Percentiles rank a stretch among this genome's conserved stretches.
Conservation (phyloP, 495 filamentous ascomycete species). For the Penicillium paxilli region DNA sequence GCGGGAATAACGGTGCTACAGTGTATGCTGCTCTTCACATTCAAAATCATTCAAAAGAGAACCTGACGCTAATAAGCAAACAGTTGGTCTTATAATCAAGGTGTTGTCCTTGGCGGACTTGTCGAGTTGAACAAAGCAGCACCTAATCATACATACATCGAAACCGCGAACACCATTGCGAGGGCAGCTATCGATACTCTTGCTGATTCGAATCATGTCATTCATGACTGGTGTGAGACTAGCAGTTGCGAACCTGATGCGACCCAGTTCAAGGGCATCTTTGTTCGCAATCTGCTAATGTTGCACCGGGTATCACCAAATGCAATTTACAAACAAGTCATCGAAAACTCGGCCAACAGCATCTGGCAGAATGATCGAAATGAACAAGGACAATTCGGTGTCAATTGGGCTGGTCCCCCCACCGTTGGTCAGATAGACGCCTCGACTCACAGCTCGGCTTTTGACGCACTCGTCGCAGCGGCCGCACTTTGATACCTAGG, state of each 20-base stretch:
- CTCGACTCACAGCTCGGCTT: constrained; percentile 64
- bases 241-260: constrained; percentile 58
- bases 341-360: constrained; percentile 61
- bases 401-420: constrained; percentile 63
- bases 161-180: constrained; percentile 63
- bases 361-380: constrained; percentile 65
- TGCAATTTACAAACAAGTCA: constrained; percentile 51
- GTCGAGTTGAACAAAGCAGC: constrained; percentile 63
- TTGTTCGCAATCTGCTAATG: constrained; percentile 66
- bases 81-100: constrained; percentile 79
- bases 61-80: neutral
- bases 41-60: neutral
- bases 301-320: constrained; percentile 55
- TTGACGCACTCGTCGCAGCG: constrained; percentile 71
- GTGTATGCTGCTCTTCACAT: constrained; percentile 27
- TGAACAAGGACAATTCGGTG: constrained; percentile 47
- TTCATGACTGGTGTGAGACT: constrained; percentile 68
- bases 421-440: constrained; percentile 42
- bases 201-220: constrained; percentile 50
- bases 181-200: constrained; percentile 59
- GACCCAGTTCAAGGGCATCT: constrained; percentile 77
- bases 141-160: constrained; percentile 51
- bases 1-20: constrained; percentile 63
- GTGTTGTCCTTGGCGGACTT: constrained; percentile 71
- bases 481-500: constrained; percentile 38